These are phyloP conservation scores for Candolleomyces eurysporus DNA, from an alignment of 768 basidiomycete genomes.

Conservation along the genomic window DNA sequence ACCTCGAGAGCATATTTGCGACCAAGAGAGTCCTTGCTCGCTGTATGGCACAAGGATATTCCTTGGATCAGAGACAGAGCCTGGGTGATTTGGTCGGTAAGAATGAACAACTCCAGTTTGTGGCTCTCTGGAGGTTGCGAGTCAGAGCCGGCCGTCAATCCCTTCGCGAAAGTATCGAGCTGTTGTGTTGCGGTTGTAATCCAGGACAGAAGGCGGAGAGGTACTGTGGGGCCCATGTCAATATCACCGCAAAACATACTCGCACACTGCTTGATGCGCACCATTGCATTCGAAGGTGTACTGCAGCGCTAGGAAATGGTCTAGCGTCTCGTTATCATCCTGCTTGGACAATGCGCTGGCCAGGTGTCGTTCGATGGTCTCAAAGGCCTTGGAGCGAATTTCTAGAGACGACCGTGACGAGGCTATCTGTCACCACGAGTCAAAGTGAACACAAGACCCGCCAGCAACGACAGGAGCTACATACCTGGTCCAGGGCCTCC, in stretches of 20 bases:
- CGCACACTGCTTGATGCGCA: slow-evolving; percentile 30
- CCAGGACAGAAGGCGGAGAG: slow-evolving; percentile 64
- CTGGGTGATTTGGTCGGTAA: slow-evolving; percentile 55
- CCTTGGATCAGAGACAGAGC: slow-evolving; percentile 77
- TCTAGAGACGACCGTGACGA: slow-evolving; percentile 58
- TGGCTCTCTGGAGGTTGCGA: slow-evolving; percentile 26
- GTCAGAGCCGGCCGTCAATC: slow-evolving; percentile 37
- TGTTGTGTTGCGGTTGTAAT: slow-evolving; percentile 47
- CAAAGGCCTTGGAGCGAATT: slow-evolving; percentile 53
- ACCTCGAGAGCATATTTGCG: slow-evolving; percentile 71
- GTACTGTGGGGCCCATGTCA: slow-evolving; percentile 41
- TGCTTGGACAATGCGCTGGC: slow-evolving; percentile 44
- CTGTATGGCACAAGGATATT: slow-evolving; percentile 61
- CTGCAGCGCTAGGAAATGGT: slow-evolving; percentile 63
- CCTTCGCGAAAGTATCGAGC: slow-evolving; percentile 53
- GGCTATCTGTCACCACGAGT: slow-evolving; percentile 45
- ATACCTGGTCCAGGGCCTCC: slow-evolving; percentile 68
- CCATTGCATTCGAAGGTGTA: slow-evolving; percentile 83
- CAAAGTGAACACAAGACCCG: neutral
- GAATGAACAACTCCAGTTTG: slow-evolving; percentile 43
- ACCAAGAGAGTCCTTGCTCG: slow-evolving; percentile 70
- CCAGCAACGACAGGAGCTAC: slow-evolving; percentile 17
- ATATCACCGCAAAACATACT: neutral
- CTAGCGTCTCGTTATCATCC: slow-evolving; percentile 43
- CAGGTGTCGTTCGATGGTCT: slow-evolving; percentile 52